Conservation (phyloP, 495 filamentous ascomycete species). For the Tuber melanosporum region DNA sequence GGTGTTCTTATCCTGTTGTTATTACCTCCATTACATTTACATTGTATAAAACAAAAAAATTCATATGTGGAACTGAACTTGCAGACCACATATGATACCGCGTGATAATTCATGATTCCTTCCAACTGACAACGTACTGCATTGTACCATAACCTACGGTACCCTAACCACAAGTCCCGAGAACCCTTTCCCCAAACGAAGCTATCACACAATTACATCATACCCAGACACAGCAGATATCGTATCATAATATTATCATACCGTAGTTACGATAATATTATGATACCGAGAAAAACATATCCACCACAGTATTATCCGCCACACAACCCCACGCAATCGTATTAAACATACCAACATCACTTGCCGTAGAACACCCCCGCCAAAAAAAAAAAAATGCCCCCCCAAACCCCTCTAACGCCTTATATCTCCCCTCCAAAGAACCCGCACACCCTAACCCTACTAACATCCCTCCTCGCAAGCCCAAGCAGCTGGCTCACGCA, state of each 20-base stretch:
- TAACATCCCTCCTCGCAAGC: background rate
- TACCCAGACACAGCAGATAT: too few species aligned
- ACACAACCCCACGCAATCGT: too few species aligned
- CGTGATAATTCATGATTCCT: background rate
- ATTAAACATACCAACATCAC: too few species aligned
- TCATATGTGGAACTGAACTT: background rate
- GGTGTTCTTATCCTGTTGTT: slow-evolving; percentile 16
- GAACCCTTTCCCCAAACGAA: background rate
- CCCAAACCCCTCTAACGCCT: background rate
- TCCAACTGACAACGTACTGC: background rate
- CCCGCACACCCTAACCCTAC: background rate
- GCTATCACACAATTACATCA: too few species aligned
- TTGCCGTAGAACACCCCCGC: too few species aligned
- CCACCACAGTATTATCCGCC: too few species aligned
- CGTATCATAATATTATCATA: too few species aligned
- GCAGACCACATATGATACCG: background rate
- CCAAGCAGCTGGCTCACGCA: background rate
- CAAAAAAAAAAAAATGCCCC: slow-evolving; percentile 21
- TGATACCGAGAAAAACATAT: too few species aligned
- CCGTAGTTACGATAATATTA: too few species aligned
- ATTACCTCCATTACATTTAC: background rate
- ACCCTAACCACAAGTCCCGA: background rate
- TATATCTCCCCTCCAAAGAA: background rate
- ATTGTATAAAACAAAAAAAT: slow-evolving; percentile 7
- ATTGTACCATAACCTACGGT: background rate